Evolutionary conservation across 2,329 filamentous ascomycete species (phyloP), one percentile per base, ranked within the genome.

Genomic region (Fusarium duplospermum): DNA sequence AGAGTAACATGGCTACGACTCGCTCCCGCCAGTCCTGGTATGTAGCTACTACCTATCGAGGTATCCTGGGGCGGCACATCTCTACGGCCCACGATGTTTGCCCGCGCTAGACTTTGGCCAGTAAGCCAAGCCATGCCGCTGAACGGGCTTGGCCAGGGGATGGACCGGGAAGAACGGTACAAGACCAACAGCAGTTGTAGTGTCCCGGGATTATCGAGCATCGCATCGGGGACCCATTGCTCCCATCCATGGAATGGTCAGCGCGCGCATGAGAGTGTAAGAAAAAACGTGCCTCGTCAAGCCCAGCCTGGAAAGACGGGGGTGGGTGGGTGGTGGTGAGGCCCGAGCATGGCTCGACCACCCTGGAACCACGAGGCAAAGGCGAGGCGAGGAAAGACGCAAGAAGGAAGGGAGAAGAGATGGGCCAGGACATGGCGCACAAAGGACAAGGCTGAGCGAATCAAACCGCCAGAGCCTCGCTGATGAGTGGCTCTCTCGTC

Each of bases 361-460:
- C 66, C 74, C 71, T 71, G 60, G 62, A 67, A 70, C 74, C 76
- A 78, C 76, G 74, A 78, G 76, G 76, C 64, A 72, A 50, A 69
- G 72, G 58, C 67, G 72, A 76, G 74, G 74, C 70, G 61, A 75
- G 64, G 62, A 67, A 64, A 62, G 66, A 69, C 45, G 66, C 62
- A 38, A 71, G 52, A 74, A 68, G 74, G 67, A 69, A 66, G 58
- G 62, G 68, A 70, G 68, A 64, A 54, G 65, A 58, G 50, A 67
- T 60, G 64, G 54, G 35, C 57, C 58, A 66, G 71, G 70, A 52
- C 54, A 71, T 67, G 42, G 38, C 29, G 47, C 58, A 50, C 18
- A 24, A 62, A 18, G 62, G 64, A 69, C 76, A 72, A 78, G 76
- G 76, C 76, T 78, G 76, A 78, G 67, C 75, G 67, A 70, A 75